Evolutionary conservation across 2,329 filamentous ascomycete genomes (phyloP), one percentile per base, ranked within the genome.

Genomic region (Dactylellina cionopaga): DNA sequence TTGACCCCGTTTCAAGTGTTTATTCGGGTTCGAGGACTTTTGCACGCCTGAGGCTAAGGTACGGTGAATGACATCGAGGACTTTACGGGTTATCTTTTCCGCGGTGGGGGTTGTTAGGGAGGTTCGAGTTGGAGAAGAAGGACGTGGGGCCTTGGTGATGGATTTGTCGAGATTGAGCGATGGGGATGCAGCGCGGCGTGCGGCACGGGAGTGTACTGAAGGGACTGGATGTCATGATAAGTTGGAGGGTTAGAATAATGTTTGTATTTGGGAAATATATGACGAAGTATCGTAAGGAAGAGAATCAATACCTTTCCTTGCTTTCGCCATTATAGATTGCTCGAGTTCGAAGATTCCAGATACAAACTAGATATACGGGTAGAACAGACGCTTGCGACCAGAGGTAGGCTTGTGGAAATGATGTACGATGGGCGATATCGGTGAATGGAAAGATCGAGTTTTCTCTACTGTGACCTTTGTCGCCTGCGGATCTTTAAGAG

Each of bases 151-250:
- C 35, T 86, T 82, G 78, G 89, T 90, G 19, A 91, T 83, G 5
- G 88, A 90, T 81, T 90, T 90, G 83, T 91, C 89, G 43, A 86
- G 86, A 80, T 90, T 82, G 80, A 91, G 88, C 77, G 87, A 84
- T 24, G 90, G 89, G 2, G 89, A 90, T 13, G 87, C 87, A 47
- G 88, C 90, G 75, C 91, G 88, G 78, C 90, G 87, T 39, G 90
- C 89, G 68, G 89, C 90, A 75, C 91, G 89, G 58, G 91, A 93
- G 82, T 89, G 90, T 17, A 72, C 13, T 19, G 68, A 72, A 46
- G 44, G 59, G 10, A 24, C 68, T 72, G 29, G n/a, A n/a, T n/a
- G n/a, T n/a, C n/a, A 13, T 47, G 7, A 11, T n/a, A 46, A 11
- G 37, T 10, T 39, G 15, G 29, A 41, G 62, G 7, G 24, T 54